A percentile compares a stretch with the other conserved stretches of the same genome.
These are phyloP conservation scores for Elongisporangium undulatum DNA, from an alignment of 352 stramenopile species.

Conservation along the genomic window DNA sequence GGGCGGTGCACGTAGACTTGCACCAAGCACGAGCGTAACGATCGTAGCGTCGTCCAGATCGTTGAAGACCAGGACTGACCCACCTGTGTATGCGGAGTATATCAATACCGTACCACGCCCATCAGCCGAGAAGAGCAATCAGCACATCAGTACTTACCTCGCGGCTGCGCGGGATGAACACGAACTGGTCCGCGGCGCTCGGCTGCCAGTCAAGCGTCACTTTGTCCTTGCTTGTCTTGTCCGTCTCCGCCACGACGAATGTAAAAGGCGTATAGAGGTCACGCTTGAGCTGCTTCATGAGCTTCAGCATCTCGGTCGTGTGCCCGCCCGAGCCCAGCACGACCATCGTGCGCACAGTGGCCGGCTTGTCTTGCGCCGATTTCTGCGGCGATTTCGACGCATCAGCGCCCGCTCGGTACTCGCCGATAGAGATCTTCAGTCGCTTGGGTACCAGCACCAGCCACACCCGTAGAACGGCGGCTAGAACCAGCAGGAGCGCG, in stretches of 20 bases:
- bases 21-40: constrained; percentile 70
- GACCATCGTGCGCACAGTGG: constrained; percentile 57
- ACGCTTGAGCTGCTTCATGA: constrained; percentile 82
- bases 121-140: background rate
- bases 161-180: constrained; percentile 87
- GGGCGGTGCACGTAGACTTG: constrained; percentile 75
- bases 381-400: constrained; percentile 13
- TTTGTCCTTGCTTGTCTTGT: constrained; percentile 88
- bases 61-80: constrained; percentile 91
- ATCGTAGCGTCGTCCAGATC: constrained; percentile 82
- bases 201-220: constrained; percentile 65
- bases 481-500: constrained; percentile 16
- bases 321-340: constrained; percentile 88
- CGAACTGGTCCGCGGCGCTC: constrained; percentile 39
- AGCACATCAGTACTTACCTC: constrained; percentile 46
- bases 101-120: background rate
- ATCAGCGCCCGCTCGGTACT: constrained; percentile 6
- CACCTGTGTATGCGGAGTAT: constrained; percentile 37
- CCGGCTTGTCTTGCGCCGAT: constrained; percentile 1
- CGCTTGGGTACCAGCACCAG: constrained; percentile 18
- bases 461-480: constrained; percentile 18
- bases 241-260: constrained; percentile 89
- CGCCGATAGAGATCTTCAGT: constrained; percentile 13
- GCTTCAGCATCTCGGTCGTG: constrained; percentile 94
- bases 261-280: constrained; percentile 81